Evolutionary conservation across 805 yeast genomes (phyloP), one percentile per base, ranked within the genome.

Genomic region (Wickerhamomyces rabaulensis): DNA sequence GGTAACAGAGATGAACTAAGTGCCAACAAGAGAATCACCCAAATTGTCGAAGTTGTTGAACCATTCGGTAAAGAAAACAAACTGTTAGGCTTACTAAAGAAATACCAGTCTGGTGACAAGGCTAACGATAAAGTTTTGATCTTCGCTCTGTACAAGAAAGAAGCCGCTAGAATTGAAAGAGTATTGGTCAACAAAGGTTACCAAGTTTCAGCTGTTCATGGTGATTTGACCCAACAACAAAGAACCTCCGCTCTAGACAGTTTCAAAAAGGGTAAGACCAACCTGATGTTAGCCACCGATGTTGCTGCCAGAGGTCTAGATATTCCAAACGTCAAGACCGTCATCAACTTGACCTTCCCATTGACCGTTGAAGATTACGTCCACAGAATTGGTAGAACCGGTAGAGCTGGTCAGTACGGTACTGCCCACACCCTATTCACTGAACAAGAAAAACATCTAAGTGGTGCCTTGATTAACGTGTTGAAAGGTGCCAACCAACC

Each of bases 271-370:
- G 98, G 98, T 26, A 75, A 74, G 42, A 76, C 84, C 45, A 82
- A 77, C 56, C 69, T 94, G 40, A 70, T 94, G 67, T 76, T 94
- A 56, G 99, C 99, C 26, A 94, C 99, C 2, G 99, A 94, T 70
- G 99, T 91, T 48, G 97, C 97, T 44, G 97, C 97, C 37, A 80
- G 98, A 74, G 98, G 98, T 53, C 76, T 94, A 55, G 99, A 94
- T 68, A 94, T 94, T 59, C 99, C 99, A 44, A 89, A 95, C 57
- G 99, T 94, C 51, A 92, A 91, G 67, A 87, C 89, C 17, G 98
- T 92, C 37, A 89, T 92, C 65, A 92, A 92, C 66, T 75, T 92
- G 65, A 91, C 97, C 7, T 92, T 92, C 82, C 99, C 99, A 41
- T 76, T 91, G 58, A 91, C 97, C 1, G 94, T 88, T 10, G 98